phyloP scores from a whole-genome alignment of 345 rosid species.

The Arabis alpina region DNA sequence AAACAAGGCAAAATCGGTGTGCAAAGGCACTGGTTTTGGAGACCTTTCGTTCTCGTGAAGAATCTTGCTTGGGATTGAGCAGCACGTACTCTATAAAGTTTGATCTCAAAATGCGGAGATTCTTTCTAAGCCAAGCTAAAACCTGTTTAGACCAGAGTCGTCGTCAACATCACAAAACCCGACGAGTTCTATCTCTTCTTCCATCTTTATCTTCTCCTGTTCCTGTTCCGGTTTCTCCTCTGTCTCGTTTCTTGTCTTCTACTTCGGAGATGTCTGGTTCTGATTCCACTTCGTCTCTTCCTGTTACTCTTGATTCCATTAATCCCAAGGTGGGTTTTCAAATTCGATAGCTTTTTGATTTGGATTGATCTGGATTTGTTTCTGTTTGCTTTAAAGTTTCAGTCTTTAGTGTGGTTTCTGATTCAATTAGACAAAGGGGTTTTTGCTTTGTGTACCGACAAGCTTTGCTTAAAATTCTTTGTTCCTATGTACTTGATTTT shows the following conservation, averaged over 20 bases:
- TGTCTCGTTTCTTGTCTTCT: constrained; percentile 54
- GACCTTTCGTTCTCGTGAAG: neutral
- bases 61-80: neutral
- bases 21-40: constrained; percentile 4
- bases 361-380: neutral
- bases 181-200: constrained; percentile 18
- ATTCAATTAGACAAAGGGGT: constrained; percentile 32
- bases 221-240: constrained; percentile 6
- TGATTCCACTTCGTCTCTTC: constrained; percentile 41
- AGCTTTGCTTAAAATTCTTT: neutral
- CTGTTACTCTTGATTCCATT: constrained; percentile 43
- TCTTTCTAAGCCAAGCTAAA: constrained; percentile 48
- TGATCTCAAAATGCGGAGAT: constrained; percentile 58
- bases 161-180: constrained; percentile 34
- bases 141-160: constrained; percentile 32
- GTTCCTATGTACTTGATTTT: neutral
- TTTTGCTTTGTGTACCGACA: neutral
- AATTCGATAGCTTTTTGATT: neutral
- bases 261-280: constrained; percentile 42
- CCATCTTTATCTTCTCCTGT: neutral
- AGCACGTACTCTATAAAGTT: constrained; percentile 20
- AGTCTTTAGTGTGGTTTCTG: constrained; percentile 19
- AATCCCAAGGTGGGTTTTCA: constrained; percentile 67
- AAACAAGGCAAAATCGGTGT: constrained; percentile 36
- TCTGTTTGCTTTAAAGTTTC: neutral